These are phyloP conservation scores for Inonotus obliquus DNA, from an alignment of 1,284 basidiomycete genomes.

Conservation along the genomic window DNA sequence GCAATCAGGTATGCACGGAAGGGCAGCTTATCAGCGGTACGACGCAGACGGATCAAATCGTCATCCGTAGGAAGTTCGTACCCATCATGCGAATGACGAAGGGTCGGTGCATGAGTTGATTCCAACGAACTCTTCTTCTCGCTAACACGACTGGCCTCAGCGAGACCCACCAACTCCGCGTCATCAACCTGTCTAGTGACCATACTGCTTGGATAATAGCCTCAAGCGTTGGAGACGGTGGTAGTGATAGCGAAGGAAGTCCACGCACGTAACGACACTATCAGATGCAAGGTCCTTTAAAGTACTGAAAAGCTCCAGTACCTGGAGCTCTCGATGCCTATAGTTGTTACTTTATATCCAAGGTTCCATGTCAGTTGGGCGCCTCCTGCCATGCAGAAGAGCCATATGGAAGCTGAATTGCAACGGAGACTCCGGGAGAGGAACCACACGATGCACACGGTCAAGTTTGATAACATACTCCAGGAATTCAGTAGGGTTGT, in stretches of 20 bases:
- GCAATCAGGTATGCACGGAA: constrained; percentile 70
- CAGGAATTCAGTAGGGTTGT: background rate
- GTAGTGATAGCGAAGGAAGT: too few species aligned
- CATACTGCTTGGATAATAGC: background rate
- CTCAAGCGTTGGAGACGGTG: background rate
- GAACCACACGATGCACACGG: background rate
- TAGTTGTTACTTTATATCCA: background rate
- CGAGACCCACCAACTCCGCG: constrained; percentile 27
- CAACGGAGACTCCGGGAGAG: too few species aligned
- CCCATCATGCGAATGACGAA: background rate
- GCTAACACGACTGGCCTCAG: constrained; percentile 22
- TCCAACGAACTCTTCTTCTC: background rate
- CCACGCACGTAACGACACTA: too few species aligned
- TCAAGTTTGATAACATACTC: background rate
- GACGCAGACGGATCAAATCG: constrained; percentile 55
- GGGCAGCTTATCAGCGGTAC: constrained; percentile 58
- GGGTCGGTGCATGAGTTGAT: background rate
- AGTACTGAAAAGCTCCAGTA: too few species aligned
- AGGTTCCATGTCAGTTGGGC: too few species aligned
- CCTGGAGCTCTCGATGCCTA: background rate
- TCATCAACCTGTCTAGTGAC: constrained; percentile 27
- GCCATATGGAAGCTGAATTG: background rate
- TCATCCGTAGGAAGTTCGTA: constrained; percentile 66
- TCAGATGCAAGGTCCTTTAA: too few species aligned
- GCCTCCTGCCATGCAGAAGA: background rate